Base-by-base conservation (phyloP, 345 rosid species). In the Diplotaxis tenuifolia region DNA sequence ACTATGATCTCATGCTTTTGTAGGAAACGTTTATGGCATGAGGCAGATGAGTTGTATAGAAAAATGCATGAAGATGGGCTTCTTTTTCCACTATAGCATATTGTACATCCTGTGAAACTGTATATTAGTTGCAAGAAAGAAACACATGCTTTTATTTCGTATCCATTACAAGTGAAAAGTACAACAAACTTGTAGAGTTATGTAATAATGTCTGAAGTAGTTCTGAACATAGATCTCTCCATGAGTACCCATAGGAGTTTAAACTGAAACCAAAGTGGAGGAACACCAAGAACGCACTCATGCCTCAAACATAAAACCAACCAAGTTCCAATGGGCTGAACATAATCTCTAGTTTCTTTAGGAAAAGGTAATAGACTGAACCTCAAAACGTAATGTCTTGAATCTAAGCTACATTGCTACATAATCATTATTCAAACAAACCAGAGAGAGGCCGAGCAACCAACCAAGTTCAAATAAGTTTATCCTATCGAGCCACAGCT, bases 201-300 rank as follows among this genome's bases (percentile, higher is more conserved):
- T 38, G 65, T 75, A 6, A 70, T 49, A 9, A 76, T 23, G 71
- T 56, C 20, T 4, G 11, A 6, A 20, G 31, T 32, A 11, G 74
- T 34, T 75, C 81, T 89, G 83, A 84, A 89, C 67, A 72, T 86
- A 1, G 85, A 81, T 65, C 83, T 65, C 83, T 85, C 91, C 89
- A 88, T 21, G 98, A 88, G 76, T 74, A 2, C 56, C 91, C 94
- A 94, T 78, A 87, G 91, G 60, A 94, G 78, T 78, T 89, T 94
- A 71, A 91, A 28, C 63, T 89, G 98, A 80, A 82, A 91, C 83
- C 78, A 80, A 59, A 91, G 78, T 19, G 92, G 98, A 66, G 95
- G 78, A 70, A 83, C 76, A 28, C 98, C 97, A 71, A 89, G 75
- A 79, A 88, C 75, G 40, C 96, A n/a, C n/a, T n/a, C n/a, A n/a